Evolutionary conservation across 2,329 filamentous ascomycete genomes (phyloP).

Genomic region (Podosphaera aphanis): DNA sequence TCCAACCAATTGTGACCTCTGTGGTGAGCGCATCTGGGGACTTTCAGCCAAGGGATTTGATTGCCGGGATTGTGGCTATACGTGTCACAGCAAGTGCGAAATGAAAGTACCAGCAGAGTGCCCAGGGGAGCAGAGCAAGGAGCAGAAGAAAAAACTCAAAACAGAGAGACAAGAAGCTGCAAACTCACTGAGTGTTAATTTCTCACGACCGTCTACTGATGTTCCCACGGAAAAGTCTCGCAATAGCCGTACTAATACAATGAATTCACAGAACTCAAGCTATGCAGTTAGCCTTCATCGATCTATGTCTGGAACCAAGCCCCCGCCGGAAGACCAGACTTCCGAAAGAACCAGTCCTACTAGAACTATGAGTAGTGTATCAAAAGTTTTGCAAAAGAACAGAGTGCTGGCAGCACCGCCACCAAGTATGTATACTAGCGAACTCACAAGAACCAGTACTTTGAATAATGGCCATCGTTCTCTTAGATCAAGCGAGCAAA

Average conservation of each 20-base stretch:
- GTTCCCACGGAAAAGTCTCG: conserved; percentile 39
- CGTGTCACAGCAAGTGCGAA: conserved; percentile 94
- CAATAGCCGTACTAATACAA: conserved; percentile 57
- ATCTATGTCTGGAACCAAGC: conserved; percentile 40
- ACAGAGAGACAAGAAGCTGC: conserved; percentile 60
- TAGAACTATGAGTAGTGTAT: conserved; percentile 8
- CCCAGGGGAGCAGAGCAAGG: conserved; percentile 79
- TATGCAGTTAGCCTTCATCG: conserved; percentile 60
- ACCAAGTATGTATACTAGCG: conserved; percentile 54
- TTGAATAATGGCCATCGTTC: conserved; percentile 19
- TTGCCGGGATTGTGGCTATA: conserved; percentile 90
- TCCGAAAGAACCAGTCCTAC: conserved; percentile 15
- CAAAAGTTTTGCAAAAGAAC: conserved; percentile 26
- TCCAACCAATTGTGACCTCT: conserved; percentile 92
- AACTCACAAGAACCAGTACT: conserved; percentile 28
- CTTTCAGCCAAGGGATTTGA: conserved; percentile 90
- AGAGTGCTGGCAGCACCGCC: conserved; percentile 63
- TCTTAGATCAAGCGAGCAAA: conserved; percentile 27
- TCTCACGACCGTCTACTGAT: conserved; percentile 16
- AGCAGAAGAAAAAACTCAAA: conserved; percentile 88
- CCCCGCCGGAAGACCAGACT: conserved; percentile 27
- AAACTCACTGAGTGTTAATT: conserved; percentile 20
- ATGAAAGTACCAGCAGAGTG: conserved; percentile 96
- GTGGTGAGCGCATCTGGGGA: conserved; percentile 91
- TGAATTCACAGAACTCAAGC: conserved; percentile 73